Evolutionary conservation across 169 alveolate species (phyloP).

Genomic region (Cryptosporidium sp.): DNA sequence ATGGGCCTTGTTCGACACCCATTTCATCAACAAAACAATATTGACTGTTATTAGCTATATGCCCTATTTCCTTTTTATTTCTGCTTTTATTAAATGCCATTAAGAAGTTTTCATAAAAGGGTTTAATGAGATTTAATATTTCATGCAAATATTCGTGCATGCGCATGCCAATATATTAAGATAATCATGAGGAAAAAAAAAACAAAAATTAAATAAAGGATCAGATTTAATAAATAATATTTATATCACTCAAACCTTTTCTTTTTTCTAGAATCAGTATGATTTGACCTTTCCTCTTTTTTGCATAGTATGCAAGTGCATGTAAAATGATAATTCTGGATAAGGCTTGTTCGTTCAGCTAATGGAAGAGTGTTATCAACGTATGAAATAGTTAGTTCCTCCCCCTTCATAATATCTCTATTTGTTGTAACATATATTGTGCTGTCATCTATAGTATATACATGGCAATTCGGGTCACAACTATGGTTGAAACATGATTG

Average conservation of each 20-base stretch:
- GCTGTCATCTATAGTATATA: conserved; percentile 53
- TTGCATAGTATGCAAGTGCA: conserved; percentile 74
- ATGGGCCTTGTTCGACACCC: conserved; percentile 74
- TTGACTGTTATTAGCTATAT: conserved; percentile 18
- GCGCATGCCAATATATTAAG: neutral
- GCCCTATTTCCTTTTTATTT: conserved; percentile 23
- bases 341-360: conserved; percentile 56
- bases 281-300: conserved; percentile 19
- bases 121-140: neutral
- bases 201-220: neutral
- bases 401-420: conserved; percentile 77
- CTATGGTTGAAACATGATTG: conserved; percentile 82
- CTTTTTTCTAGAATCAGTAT: neutral
- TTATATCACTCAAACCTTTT: neutral
- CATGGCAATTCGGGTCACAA: conserved; percentile 79
- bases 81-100: neutral
- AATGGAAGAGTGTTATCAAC: conserved; percentile 79
- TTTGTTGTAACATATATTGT: conserved; percentile 76
- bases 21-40: conserved; percentile 65
- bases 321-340: conserved; percentile 76
- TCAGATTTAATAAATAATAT: neutral
- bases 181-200: neutral
- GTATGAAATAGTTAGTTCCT: conserved; percentile 78
- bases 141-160: neutral
- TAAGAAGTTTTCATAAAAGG: neutral